These are phyloP conservation scores for Barbarea vulgaris DNA, from an alignment of 345 rosid species.

Conservation along the genomic window DNA sequence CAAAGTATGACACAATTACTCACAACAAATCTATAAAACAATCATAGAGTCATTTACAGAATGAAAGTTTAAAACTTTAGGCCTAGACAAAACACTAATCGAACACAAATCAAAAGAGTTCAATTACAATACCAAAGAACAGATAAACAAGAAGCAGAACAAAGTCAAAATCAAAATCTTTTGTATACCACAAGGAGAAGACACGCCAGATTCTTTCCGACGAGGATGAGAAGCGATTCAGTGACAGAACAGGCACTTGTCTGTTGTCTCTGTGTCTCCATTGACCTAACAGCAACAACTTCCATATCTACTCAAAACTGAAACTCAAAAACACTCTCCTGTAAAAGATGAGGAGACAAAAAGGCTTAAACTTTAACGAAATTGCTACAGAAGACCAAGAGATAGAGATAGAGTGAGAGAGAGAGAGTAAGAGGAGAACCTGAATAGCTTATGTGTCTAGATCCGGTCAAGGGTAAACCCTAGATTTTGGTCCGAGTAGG, in stretches of 20 bases:
- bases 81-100: not conserved
- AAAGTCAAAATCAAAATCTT: not conserved
- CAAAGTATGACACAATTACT: not conserved
- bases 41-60: not conserved
- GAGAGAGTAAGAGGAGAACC: conserved; percentile 31
- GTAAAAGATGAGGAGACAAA: conserved; percentile 28
- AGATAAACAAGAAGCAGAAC: not conserved
- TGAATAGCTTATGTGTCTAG: conserved; percentile 48
- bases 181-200: conserved; percentile 49
- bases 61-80: not conserved
- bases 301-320: conserved; percentile 46
- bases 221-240: conserved; percentile 43
- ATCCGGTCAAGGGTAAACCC: conserved; percentile 52
- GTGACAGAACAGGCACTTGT: conserved; percentile 43
- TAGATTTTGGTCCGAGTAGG: conserved; percentile 45
- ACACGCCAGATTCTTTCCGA: conserved; percentile 52
- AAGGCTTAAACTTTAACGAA: not conserved
- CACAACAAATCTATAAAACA: conserved; percentile 9
- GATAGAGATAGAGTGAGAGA: conserved; percentile 16
- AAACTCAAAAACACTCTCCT: conserved; percentile 18
- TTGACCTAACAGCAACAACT: conserved; percentile 41
- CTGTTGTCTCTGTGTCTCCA: conserved; percentile 34
- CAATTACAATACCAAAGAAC: not conserved
- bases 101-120: not conserved
- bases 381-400: not conserved